Conservation (phyloP, 257 asterid species). For the Nicotiana sylvestris region DNA sequence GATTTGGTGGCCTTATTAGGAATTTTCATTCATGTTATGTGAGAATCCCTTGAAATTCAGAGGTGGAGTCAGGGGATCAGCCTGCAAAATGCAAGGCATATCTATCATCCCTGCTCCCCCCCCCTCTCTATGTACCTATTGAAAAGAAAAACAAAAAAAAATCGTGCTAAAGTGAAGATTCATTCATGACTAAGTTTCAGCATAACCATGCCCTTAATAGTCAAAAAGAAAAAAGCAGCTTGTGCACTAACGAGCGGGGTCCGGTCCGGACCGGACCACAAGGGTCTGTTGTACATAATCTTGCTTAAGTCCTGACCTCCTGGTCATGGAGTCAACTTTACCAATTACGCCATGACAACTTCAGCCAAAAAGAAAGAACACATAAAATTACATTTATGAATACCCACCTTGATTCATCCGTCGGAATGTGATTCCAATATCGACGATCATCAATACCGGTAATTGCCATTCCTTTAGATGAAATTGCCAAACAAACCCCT, state of each 20-base stretch:
- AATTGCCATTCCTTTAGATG: constrained; percentile 68
- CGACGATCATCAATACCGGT: constrained; percentile 90
- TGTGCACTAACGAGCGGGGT: too few relatives aligned
- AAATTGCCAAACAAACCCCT: constrained; percentile 68
- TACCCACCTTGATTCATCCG: constrained; percentile 71
- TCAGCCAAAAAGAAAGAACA: not conserved
- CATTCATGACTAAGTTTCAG: not conserved
- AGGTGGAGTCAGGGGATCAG: not conserved
- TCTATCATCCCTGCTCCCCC: too few relatives aligned
- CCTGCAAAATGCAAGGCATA: not conserved
- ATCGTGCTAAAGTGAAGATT: not conserved
- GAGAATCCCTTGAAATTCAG: not conserved
- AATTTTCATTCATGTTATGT: not conserved
- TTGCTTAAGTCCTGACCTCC: too few relatives aligned
- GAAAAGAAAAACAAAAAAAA: too few relatives aligned
- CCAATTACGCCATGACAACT: too few relatives aligned
- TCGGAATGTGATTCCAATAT: constrained; percentile 73
- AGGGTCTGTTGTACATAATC: too few relatives aligned
- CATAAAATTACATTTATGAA: not conserved
- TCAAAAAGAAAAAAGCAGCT: not conserved
- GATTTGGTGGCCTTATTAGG: not conserved
- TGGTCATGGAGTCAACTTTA: too few relatives aligned
- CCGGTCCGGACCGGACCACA: too few relatives aligned
- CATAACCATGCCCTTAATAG: not conserved
- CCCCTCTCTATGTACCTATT: too few relatives aligned